Evolutionary conservation across 179 eudicot genomes (phyloP).

Genomic region (Camellia oleifera): DNA sequence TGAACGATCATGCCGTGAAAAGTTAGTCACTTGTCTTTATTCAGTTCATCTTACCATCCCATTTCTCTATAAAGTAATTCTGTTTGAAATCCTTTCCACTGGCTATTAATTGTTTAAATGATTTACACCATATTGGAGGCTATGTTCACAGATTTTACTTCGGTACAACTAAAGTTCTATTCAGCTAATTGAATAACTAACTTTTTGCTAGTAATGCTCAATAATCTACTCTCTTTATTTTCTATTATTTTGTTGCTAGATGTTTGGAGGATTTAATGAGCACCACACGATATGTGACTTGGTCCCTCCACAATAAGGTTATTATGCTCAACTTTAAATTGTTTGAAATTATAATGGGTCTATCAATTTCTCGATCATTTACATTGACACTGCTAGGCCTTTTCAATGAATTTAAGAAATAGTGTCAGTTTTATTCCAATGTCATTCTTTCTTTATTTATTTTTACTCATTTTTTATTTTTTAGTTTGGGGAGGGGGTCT

Average conservation of each 20-base stretch:
- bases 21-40: constrained; percentile 38
- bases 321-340: background rate
- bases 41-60: background rate
- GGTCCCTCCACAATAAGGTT: constrained; percentile 99
- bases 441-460: background rate
- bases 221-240: constrained; percentile 4
- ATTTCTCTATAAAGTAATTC: background rate
- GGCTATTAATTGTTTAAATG: background rate
- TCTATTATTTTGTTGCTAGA: constrained; percentile 35
- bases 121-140: background rate
- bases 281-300: constrained; percentile 94
- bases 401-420: background rate
- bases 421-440: background rate
- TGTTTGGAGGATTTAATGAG: constrained; percentile 97
- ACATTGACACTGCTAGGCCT: background rate
- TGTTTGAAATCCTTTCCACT: background rate
- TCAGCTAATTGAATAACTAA: background rate
- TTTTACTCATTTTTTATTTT: background rate
- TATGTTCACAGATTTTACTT: background rate
- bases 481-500: background rate
- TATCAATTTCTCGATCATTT: background rate
- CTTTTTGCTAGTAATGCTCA: background rate
- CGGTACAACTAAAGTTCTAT: background rate
- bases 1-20: constrained; percentile 81
- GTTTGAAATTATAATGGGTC: background rate